These are phyloP conservation scores for Panus rudis DNA, from an alignment of 768 basidiomycete species.

Conservation along the genomic window DNA sequence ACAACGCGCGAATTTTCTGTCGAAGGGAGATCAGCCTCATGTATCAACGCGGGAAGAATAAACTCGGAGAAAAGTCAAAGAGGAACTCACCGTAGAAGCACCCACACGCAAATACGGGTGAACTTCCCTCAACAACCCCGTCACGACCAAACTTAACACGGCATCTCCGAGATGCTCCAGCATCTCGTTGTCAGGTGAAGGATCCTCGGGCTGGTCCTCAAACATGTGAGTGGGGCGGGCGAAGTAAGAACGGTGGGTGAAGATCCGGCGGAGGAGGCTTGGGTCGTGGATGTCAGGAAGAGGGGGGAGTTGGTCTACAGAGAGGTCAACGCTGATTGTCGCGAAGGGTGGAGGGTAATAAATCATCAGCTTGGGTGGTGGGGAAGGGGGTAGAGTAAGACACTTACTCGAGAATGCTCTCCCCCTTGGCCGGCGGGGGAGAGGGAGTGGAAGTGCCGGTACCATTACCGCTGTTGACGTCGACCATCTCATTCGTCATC, in stretches of 20 bases:
- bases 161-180: constrained; percentile 74
- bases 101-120: constrained; percentile 71
- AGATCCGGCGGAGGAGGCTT: constrained; percentile 47
- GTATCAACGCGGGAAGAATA: background rate
- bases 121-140: constrained; percentile 51
- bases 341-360: too few relatives aligned
- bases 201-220: constrained; percentile 66
- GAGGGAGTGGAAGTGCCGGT: too few relatives aligned
- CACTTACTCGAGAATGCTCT: too few relatives aligned
- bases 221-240: constrained; percentile 70
- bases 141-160: constrained; percentile 63
- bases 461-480: too few relatives aligned
- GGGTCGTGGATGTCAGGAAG: constrained; percentile 49
- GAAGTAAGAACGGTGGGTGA: constrained; percentile 69
- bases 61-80: too few relatives aligned
- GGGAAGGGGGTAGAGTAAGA: too few relatives aligned
- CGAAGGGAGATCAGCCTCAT: background rate
- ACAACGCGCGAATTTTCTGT: constrained; percentile 72
- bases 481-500: too few relatives aligned
- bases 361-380: too few relatives aligned
- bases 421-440: too few relatives aligned
- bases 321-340: constrained; percentile 27
- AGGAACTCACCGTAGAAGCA: constrained; percentile 57
- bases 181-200: constrained; percentile 80
- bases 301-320: constrained; percentile 36